A percentile compares a stretch with the other conserved stretches of the same genome.
phyloP scores from a whole-genome alignment of 208 protist species.

The Herpetomonas samuelpessoai region DNA sequence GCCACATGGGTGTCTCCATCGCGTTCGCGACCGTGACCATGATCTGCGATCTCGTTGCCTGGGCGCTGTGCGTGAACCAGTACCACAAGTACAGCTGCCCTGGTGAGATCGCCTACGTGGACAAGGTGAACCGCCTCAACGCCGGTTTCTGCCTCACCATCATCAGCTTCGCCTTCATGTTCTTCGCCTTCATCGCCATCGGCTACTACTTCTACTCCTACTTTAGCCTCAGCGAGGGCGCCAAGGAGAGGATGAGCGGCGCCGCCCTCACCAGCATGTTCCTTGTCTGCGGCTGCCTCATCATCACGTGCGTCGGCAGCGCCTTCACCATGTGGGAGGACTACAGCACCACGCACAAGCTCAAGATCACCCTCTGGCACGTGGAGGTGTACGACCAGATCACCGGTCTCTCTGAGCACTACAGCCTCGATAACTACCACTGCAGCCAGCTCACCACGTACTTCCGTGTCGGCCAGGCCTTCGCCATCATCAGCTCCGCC shows the following conservation, averaged over 20 bases:
- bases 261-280: slow-evolving; percentile 8
- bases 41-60: slow-evolving; percentile 24
- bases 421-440: slow-evolving; percentile 26
- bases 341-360: slow-evolving; percentile 24
- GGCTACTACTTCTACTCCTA: slow-evolving; percentile 25
- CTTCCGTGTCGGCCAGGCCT: slow-evolving; percentile 28
- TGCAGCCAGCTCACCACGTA: slow-evolving; percentile 25
- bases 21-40: slow-evolving; percentile 21
- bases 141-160: slow-evolving; percentile 39
- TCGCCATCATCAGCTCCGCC: slow-evolving; percentile 39
- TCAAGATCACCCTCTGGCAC: slow-evolving; percentile 50
- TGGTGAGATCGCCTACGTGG: slow-evolving; percentile 21
- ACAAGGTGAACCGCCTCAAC: slow-evolving; percentile 39
- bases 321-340: slow-evolving; percentile 42
- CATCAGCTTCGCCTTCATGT: slow-evolving; percentile 32
- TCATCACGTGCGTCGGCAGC: slow-evolving; percentile 34
- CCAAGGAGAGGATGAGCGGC: slow-evolving; percentile 11
- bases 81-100: slow-evolving; percentile 56
- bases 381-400: slow-evolving; percentile 31
- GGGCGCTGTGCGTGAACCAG: slow-evolving; percentile 42
- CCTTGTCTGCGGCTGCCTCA: slow-evolving; percentile 17
- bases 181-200: slow-evolving; percentile 25
- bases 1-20: slow-evolving; percentile 45
- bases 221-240: slow-evolving; percentile 25
- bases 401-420: slow-evolving; percentile 28